phyloP scores from a whole-genome alignment of 2,329 filamentous ascomycete genomes.

The Fusarium temperatum region DNA sequence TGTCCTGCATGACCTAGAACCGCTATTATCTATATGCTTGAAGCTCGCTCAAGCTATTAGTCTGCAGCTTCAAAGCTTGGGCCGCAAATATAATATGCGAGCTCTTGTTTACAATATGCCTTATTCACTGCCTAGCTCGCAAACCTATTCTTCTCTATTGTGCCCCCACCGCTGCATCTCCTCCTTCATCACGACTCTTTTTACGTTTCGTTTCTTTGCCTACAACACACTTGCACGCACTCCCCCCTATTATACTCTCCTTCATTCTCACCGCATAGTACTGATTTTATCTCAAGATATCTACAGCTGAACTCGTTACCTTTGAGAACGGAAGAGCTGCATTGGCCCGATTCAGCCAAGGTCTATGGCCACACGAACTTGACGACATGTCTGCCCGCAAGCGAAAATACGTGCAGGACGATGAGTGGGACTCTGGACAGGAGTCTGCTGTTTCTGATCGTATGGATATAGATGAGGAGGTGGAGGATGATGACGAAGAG shows the following conservation, averaged over 20 bases:
- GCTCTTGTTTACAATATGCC: conserved; percentile 5
- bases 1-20: background rate
- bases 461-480: conserved; percentile 43
- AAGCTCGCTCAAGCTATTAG: background rate
- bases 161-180: conserved; percentile 13
- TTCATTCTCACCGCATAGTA: background rate
- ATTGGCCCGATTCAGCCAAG: conserved; percentile 38
- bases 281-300: conserved; percentile 44
- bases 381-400: conserved; percentile 41
- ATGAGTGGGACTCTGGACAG: conserved; percentile 44
- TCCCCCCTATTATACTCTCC: background rate
- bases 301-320: conserved; percentile 42
- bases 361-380: conserved; percentile 10
- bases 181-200: background rate
- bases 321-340: conserved; percentile 47
- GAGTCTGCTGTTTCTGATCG: conserved; percentile 37
- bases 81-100: background rate
- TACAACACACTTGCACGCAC: background rate
- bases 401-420: conserved; percentile 43
- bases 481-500: conserved; percentile 32
- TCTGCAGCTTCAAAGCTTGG: background rate
- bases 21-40: background rate
- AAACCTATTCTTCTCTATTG: conserved; percentile 20
- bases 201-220: background rate
- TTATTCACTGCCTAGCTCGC: conserved; percentile 35